Evolutionary conservation across 306 rosid genomes (phyloP).

Genomic region (Ziziphus jujuba): DNA sequence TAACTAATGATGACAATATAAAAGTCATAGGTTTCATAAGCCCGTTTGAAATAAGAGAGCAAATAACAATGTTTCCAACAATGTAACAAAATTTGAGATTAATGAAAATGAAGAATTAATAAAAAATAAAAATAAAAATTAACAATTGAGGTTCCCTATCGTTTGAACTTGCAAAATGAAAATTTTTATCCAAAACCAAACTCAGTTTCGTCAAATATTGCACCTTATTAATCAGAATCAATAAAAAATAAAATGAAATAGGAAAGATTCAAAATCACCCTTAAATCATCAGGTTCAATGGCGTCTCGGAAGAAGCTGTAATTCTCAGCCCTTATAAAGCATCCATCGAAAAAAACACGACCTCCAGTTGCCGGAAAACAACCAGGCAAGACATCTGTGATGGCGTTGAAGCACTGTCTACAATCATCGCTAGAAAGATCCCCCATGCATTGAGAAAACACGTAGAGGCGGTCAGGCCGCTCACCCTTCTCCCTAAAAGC

Average conservation of each 20-base stretch:
- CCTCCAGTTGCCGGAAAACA: conserved; percentile 39
- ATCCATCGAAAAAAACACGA: conserved; percentile 24
- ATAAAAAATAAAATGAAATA: background rate
- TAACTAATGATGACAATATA: background rate
- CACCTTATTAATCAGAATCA: background rate
- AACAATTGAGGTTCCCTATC: too few species aligned
- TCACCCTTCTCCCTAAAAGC: conserved; percentile 23
- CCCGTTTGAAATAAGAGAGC: too few species aligned
- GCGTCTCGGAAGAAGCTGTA: conserved; percentile 24
- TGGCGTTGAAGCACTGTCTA: background rate
- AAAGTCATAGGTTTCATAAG: too few species aligned
- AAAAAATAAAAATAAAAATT: too few species aligned
- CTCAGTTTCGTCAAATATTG: background rate
- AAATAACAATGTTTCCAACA: too few species aligned
- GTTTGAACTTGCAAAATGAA: too few species aligned
- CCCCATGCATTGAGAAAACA: conserved; percentile 34
- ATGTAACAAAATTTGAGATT: too few species aligned
- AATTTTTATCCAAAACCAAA: too few species aligned
- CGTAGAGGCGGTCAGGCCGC: conserved; percentile 25
- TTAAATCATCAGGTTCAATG: conserved; percentile 23
- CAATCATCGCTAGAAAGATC: conserved; percentile 31
- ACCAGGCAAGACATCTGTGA: conserved; percentile 11
- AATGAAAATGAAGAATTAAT: too few species aligned
- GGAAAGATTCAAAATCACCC: background rate
- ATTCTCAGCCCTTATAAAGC: conserved; percentile 35